Evolutionary conservation across 371 early-diverging fungal species (phyloP), one percentile per base, ranked within the genome.

Genomic region (Blakeslea trispora): DNA sequence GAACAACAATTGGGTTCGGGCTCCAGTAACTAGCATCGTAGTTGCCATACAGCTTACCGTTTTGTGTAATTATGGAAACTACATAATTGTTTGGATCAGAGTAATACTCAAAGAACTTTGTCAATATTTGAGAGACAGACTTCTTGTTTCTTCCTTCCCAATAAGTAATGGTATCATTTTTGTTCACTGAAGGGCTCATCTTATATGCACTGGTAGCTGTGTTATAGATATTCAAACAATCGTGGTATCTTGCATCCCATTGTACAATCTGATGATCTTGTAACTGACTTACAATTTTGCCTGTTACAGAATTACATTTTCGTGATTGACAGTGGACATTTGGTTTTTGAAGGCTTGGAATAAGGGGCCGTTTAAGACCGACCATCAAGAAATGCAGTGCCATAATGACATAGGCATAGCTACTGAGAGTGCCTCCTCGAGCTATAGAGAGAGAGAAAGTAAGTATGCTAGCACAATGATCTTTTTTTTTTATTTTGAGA

Each of bases 41-140:
- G 63, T 19, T 84, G 61, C 31, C 75, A 75, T 28, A 83, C 77
- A 24, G 85, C 82, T 17, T 64, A 37, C 35, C 65, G 37, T 8
- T 63, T 57, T 55, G 81, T 7, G 45, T 17, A 8, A 55, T 35
- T 15, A 56, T 55, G 2, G 62, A 61, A 0, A 61, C 21, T 0
- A 17, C 11, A 23, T 37, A 28, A 82, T 63, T 55, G 74, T 59
- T 46, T 85, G 82, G 21, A 72, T 75, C 47, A 63, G 63, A 23
- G 78, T 85, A 64, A 72, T 77, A 71, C 14, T 69, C 67, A 61
- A 88, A 89, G 50, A 91, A 91, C 5, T 68, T 71, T 39, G 74
- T 68, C 11, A 91, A 53, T 0, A 91, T 74, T 9, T 50, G 52
- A 0, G 79, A 87, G 5, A 85, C 57, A 0, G 80, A 63, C 50